phyloP scores from a whole-genome alignment of 768 basidiomycete genomes.

The Austroboletus festivus region DNA sequence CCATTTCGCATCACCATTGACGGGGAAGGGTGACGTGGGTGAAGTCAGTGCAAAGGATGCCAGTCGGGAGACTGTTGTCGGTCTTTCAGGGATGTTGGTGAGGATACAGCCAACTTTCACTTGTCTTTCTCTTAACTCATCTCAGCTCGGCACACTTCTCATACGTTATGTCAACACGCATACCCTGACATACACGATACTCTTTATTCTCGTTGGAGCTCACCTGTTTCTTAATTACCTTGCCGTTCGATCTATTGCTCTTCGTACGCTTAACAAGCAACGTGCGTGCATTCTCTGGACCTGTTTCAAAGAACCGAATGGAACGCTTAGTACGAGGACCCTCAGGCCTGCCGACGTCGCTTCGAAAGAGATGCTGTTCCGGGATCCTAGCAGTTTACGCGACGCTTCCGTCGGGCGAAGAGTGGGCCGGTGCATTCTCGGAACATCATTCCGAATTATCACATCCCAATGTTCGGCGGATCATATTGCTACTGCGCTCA shows the following conservation, averaged over 20 bases:
- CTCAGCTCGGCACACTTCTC: constrained; percentile 56
- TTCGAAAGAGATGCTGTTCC: constrained; percentile 44
- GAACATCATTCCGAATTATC: constrained; percentile 40
- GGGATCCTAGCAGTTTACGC: constrained; percentile 36
- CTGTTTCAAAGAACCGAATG: constrained; percentile 5
- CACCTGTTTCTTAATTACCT: constrained; percentile 60
- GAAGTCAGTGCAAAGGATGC: constrained; percentile 72
- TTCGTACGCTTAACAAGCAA: constrained; percentile 60
- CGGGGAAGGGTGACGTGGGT: constrained; percentile 58
- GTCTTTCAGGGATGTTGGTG: constrained; percentile 65
- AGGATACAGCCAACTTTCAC: constrained; percentile 15
- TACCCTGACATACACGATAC: constrained; percentile 45
- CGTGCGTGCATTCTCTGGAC: constrained; percentile 54
- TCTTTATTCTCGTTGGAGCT: constrained; percentile 48
- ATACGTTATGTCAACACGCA: constrained; percentile 53
- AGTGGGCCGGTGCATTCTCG: constrained; percentile 49
- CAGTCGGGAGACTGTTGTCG: constrained; percentile 69
- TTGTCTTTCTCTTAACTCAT: constrained; percentile 1
- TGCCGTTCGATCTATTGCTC: constrained; percentile 54
- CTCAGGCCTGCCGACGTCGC: constrained; percentile 40
- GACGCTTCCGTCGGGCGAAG: constrained; percentile 32
- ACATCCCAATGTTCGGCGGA: constrained; percentile 4
- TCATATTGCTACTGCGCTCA: constrained; percentile 30
- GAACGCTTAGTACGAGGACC: constrained; percentile 14
- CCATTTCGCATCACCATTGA: constrained; percentile 56